Percentiles rank a stretch among this genome's conserved stretches.
Evolutionary conservation across 2,329 filamentous ascomycete species (phyloP).

Genomic region (Aspergillus uvarum): DNA sequence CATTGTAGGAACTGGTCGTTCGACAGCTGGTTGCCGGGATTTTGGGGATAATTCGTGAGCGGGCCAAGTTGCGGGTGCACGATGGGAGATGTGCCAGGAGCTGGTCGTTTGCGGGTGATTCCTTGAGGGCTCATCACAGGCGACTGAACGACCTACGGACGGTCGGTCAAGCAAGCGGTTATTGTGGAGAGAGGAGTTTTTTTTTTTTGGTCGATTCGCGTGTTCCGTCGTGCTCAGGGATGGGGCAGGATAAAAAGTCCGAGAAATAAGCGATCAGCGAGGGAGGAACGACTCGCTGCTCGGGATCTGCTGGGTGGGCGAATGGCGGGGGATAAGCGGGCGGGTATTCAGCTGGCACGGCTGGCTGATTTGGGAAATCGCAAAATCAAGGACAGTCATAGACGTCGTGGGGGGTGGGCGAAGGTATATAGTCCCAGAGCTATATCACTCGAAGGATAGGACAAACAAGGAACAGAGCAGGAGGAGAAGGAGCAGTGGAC

Average conservation of each 20-base stretch:
- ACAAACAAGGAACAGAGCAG: constrained; percentile 1
- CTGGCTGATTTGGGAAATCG: background rate
- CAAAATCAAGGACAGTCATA: constrained; percentile 15
- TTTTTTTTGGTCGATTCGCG: background rate
- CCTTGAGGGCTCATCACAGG: constrained; percentile 43
- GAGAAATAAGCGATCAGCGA: background rate
- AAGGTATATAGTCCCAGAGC: constrained; percentile 2
- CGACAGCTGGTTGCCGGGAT: constrained; percentile 45
- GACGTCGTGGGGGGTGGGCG: constrained; percentile 11
- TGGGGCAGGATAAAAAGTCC: background rate
- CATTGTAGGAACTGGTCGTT: constrained; percentile 58
- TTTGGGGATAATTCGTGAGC: constrained; percentile 49
- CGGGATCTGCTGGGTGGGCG: background rate
- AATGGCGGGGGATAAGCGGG: constrained; percentile 2
- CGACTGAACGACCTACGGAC: constrained; percentile 12
- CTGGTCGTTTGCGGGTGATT: constrained; percentile 66
- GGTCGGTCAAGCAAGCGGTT: constrained; percentile 1
- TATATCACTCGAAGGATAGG: constrained; percentile 7
- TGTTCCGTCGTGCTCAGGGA: background rate
- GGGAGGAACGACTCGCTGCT: background rate
- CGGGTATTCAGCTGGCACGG: constrained; percentile 11
- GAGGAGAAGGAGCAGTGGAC: background rate
- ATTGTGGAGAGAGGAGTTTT: background rate
- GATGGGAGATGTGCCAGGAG: constrained; percentile 68
- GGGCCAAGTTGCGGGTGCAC: constrained; percentile 56